phyloP scores from a whole-genome alignment of 2,329 filamentous ascomycete species.

The Epicoccum sorghinum region DNA sequence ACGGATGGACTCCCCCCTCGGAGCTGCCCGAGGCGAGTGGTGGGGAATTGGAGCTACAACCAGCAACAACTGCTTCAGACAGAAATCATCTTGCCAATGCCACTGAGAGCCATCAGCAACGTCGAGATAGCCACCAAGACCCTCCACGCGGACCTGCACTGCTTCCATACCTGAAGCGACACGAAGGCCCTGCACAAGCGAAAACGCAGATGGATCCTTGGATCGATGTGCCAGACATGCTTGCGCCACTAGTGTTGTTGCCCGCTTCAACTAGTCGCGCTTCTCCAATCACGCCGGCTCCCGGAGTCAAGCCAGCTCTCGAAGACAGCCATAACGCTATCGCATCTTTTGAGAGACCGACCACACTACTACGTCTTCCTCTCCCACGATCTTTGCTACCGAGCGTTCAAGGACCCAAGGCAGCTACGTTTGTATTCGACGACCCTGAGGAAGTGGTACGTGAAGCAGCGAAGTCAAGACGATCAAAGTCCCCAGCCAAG shows the following conservation, averaged over 20 bases:
- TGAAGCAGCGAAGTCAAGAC: constrained; percentile 17
- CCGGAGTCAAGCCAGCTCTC: too few relatives aligned
- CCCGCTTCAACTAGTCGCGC: background rate
- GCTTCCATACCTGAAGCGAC: constrained; percentile 9
- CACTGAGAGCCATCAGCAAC: background rate
- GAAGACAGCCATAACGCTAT: background rate
- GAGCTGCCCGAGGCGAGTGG: too few relatives aligned
- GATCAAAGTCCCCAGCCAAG: constrained; percentile 16
- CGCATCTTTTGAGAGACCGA: background rate
- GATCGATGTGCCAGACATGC: constrained; percentile 8
- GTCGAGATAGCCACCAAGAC: constrained; percentile 1
- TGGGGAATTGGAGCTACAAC: too few relatives aligned
- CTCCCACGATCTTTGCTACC: constrained; percentile 8
- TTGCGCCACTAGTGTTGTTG: background rate
- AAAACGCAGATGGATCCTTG: background rate
- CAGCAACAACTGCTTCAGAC: background rate
- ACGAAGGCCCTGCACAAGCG: background rate
- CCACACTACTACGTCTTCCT: constrained; percentile 3
- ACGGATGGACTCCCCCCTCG: too few relatives aligned
- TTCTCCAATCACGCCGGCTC: background rate
- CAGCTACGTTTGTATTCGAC: constrained; percentile 23
- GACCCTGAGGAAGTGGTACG: constrained; percentile 30
- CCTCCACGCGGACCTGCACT: background rate
- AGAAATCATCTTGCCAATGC: too few relatives aligned
- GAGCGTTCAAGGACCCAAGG: constrained; percentile 29